Conservation (phyloP, 768 basidiomycete genomes). For the Rhizopogon vinicolor region DNA sequence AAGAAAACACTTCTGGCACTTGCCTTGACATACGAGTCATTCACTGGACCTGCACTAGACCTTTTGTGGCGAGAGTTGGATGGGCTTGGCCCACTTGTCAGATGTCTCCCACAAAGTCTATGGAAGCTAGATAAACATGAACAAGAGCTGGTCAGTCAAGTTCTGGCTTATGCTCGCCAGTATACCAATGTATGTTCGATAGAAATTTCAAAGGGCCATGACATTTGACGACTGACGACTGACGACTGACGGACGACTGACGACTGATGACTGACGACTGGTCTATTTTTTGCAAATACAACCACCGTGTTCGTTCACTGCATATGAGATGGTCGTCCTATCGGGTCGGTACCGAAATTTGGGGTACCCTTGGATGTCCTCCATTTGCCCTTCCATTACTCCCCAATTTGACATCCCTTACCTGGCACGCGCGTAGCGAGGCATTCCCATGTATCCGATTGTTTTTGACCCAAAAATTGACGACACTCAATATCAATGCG, state of each 20-base stretch:
- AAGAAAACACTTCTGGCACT: neutral
- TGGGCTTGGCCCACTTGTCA: neutral
- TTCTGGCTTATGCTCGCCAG: neutral
- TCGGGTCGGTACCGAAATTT: neutral
- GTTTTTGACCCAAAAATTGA: neutral
- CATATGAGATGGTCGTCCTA: neutral
- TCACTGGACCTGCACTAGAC: constrained; percentile 3
- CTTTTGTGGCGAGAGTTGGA: constrained; percentile 1
- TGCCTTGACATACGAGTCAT: constrained; percentile 7
- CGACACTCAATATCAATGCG: neutral
- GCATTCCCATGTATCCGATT: neutral
- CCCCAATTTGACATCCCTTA: neutral
- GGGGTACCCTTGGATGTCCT: neutral
- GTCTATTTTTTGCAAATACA: constrained; percentile 23
- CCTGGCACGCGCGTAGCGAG: neutral
- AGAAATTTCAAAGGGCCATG: neutral
- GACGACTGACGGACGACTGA: no score
- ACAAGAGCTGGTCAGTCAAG: neutral
- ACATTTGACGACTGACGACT: constrained; percentile 18
- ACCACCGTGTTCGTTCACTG: constrained; percentile 15
- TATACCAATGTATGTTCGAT: neutral
- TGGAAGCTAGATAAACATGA: neutral
- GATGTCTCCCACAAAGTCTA: constrained; percentile 1
- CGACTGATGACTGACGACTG: no score
- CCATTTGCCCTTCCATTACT: neutral